Conservation (phyloP, 805 yeast genomes). For the Kregervanrija pseudodelftensis region DNA sequence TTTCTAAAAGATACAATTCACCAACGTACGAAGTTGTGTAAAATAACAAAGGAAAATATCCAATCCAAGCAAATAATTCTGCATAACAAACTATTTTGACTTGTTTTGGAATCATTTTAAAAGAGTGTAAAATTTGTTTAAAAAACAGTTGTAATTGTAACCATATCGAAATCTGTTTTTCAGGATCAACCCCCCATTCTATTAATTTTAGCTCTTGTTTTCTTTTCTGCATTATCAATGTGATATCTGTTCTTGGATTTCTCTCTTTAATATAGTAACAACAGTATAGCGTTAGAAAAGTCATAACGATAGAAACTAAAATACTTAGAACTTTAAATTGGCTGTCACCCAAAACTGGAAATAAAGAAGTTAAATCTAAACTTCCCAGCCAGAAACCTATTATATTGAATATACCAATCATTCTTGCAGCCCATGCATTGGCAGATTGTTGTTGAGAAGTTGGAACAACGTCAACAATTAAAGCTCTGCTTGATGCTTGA, state of each 20-base stretch:
- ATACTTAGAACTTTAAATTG: constrained; percentile 47
- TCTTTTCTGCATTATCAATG: constrained; percentile 32
- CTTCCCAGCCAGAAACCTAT: constrained; percentile 50
- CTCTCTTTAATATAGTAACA: constrained; percentile 40
- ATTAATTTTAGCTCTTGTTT: constrained; percentile 26
- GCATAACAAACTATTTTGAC: constrained; percentile 45
- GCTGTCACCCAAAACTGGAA: constrained; percentile 37
- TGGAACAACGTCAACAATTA: constrained; percentile 55
- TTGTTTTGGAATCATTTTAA: constrained; percentile 39
- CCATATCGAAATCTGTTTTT: constrained; percentile 13
- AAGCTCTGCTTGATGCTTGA: constrained; percentile 55
- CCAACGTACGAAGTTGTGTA: constrained; percentile 63
- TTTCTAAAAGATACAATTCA: constrained; percentile 41
- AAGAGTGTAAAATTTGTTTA: constrained; percentile 30
- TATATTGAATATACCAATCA: constrained; percentile 55
- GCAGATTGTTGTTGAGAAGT: constrained; percentile 49
- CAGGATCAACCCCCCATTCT: constrained; percentile 30
- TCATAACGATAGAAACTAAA: constrained; percentile 35
- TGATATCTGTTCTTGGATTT: constrained; percentile 37
- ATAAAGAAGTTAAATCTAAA: constrained; percentile 31
- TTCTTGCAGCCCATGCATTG: constrained; percentile 61
- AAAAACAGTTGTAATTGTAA: constrained; percentile 20
- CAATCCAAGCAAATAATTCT: constrained; percentile 63
- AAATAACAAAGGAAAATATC: constrained; percentile 59
- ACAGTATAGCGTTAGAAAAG: constrained; percentile 32